Conservation (phyloP, 176 grass and related monocot genomes). For the Ampelocalamus luodianensis region DNA sequence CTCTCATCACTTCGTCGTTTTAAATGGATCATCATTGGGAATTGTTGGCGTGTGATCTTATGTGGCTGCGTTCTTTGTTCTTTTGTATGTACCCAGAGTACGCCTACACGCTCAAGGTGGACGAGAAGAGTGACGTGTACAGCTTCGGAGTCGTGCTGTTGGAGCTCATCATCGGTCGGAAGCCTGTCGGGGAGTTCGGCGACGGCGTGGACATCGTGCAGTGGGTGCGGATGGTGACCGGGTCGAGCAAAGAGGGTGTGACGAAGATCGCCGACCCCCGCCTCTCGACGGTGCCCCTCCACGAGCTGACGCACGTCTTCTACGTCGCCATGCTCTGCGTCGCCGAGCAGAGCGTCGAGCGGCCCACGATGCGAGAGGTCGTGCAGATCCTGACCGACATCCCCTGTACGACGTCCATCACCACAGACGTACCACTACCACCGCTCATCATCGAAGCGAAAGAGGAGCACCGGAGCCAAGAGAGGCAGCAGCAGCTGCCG, state of each 20-base stretch:
- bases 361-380: slow-evolving; percentile 92
- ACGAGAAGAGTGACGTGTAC: slow-evolving; percentile 95
- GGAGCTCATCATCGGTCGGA: slow-evolving; percentile 66
- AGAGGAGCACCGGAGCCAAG: neutral
- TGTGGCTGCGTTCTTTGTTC: neutral
- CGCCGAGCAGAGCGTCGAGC: slow-evolving; percentile 73
- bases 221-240: slow-evolving; percentile 67
- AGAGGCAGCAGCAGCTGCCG: neutral
- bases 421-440: neutral
- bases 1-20: slow-evolving; percentile 43
- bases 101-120: slow-evolving; percentile 93
- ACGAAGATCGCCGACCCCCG: slow-evolving; percentile 63
- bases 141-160: slow-evolving; percentile 89
- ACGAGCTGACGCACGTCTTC: slow-evolving; percentile 73
- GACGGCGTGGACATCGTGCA: slow-evolving; percentile 96
- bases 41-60: slow-evolving; percentile 23
- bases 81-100: slow-evolving; percentile 55
- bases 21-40: slow-evolving; percentile 50
- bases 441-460: neutral
- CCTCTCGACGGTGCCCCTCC: slow-evolving; percentile 59
- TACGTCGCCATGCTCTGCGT: slow-evolving; percentile 85
- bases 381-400: slow-evolving; percentile 76
- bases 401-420: slow-evolving; percentile 7
- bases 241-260: slow-evolving; percentile 68
- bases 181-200: slow-evolving; percentile 82